phyloP scores from a whole-genome alignment of 768 basidiomycete species.

The Leccinum uliginosum region DNA sequence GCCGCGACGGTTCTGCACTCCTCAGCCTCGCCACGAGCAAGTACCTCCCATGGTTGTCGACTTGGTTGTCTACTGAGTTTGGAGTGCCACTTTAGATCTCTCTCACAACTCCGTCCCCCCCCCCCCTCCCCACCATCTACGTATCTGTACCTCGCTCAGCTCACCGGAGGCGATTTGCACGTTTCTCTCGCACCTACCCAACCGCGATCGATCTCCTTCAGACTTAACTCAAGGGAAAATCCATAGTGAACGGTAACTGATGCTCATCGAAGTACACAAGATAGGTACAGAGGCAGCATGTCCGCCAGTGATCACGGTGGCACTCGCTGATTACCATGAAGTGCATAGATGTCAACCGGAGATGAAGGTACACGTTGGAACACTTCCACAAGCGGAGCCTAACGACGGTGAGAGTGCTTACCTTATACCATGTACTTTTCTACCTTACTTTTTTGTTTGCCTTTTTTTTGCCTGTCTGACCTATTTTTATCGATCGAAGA shows the following conservation, averaged over 20 bases:
- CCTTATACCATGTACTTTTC: no score
- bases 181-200: slow-evolving; percentile 63
- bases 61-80: not conserved
- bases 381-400: slow-evolving; percentile 43
- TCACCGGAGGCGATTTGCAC: slow-evolving; percentile 72
- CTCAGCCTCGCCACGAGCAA: slow-evolving; percentile 79
- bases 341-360: slow-evolving; percentile 62
- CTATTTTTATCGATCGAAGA: no score
- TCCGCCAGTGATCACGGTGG: no score
- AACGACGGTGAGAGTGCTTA: no score
- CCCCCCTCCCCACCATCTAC: slow-evolving; percentile 70
- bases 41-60: slow-evolving; percentile 56
- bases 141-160: slow-evolving; percentile 85
- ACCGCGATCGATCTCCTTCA: slow-evolving; percentile 70
- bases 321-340: slow-evolving; percentile 20
- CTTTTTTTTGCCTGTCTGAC: no score
- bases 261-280: no score
- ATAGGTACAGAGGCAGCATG: no score
- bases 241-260: slow-evolving; percentile 36
- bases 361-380: slow-evolving; percentile 53
- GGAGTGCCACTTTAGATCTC: slow-evolving; percentile 48
- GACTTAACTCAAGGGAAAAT: slow-evolving; percentile 70
- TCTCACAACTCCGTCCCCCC: slow-evolving; percentile 49
- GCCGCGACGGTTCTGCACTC: slow-evolving; percentile 72
- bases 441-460: no score